Conservation (phyloP, 305 asterid genomes). For the Fraxinus platypoda region DNA sequence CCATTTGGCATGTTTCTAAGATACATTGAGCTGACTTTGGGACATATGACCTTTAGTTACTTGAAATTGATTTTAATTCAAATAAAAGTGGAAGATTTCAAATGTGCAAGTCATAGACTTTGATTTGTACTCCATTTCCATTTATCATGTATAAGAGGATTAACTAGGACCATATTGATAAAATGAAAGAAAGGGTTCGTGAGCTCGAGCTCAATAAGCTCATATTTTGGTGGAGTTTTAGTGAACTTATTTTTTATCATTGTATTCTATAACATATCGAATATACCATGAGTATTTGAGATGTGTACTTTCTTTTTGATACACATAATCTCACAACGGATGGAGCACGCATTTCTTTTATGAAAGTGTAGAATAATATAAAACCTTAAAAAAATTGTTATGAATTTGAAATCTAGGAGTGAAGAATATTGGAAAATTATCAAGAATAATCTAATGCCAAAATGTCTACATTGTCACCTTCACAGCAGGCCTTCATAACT, state of each 20-base stretch:
- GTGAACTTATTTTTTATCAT: no score
- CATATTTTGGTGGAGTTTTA: no score
- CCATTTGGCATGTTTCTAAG: not conserved
- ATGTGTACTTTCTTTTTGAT: no score
- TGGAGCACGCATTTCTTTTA: no score
- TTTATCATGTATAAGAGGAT: not conserved
- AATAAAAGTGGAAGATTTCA: not conserved
- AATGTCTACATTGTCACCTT: not conserved
- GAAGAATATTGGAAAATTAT: not conserved
- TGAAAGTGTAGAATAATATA: no score
- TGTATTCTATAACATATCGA: no score
- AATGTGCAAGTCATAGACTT: not conserved
- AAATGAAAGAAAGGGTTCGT: no score
- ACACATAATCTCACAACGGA: no score
- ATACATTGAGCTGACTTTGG: not conserved
- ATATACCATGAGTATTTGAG: no score
- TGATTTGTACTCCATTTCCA: not conserved
- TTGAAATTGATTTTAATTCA: not conserved
- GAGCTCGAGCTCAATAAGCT: no score
- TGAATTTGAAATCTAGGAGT: not conserved
- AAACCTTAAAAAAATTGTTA: not conserved
- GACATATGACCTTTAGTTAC: not conserved
- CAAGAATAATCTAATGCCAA: not conserved
- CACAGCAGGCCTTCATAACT: not conserved
- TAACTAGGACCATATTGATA: no score